Percentiles rank a stretch among this genome's conserved stretches.
phyloP scores from a whole-genome alignment of 805 yeast species.

The Sugiyamaella qingdaonensis region DNA sequence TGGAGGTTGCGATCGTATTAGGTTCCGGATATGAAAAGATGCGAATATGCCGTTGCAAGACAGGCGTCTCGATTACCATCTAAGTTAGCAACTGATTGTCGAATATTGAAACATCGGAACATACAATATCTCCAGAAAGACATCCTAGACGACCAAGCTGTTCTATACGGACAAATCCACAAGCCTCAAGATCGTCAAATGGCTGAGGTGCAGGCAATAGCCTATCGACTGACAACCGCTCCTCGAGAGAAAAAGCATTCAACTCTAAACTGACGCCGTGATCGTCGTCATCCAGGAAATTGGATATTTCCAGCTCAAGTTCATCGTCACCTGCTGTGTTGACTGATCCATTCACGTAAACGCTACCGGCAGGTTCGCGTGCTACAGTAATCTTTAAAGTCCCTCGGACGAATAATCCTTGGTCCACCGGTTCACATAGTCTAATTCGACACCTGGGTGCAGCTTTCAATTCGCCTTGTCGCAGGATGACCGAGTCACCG shows the following conservation, averaged over 20 bases:
- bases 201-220: conserved; percentile 23
- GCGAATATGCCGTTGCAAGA: conserved; percentile 34
- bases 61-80: neutral
- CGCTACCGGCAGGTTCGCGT: conserved; percentile 22
- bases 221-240: conserved; percentile 12
- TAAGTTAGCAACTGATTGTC: neutral
- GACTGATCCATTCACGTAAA: conserved; percentile 1
- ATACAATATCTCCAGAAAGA: conserved; percentile 64
- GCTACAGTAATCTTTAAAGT: conserved; percentile 53
- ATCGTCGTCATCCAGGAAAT: conserved; percentile 13
- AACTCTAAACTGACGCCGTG: conserved; percentile 4
- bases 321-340: conserved; percentile 12
- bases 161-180: conserved; percentile 44
- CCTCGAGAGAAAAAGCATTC: conserved; percentile 6
- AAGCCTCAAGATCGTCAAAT: conserved; percentile 44
- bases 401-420: conserved; percentile 48
- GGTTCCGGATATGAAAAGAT: conserved; percentile 65
- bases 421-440: conserved; percentile 69
- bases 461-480: conserved; percentile 43
- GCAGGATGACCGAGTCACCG: conserved; percentile 31
- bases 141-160: conserved; percentile 56
- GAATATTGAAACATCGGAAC: neutral
- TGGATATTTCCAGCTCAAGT: conserved; percentile 24
- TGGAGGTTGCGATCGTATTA: conserved; percentile 38
- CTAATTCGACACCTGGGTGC: conserved; percentile 47